Evolutionary conservation across 2,329 filamentous ascomycete genomes (phyloP).

Genomic region (Talaromyces amestolkiae): DNA sequence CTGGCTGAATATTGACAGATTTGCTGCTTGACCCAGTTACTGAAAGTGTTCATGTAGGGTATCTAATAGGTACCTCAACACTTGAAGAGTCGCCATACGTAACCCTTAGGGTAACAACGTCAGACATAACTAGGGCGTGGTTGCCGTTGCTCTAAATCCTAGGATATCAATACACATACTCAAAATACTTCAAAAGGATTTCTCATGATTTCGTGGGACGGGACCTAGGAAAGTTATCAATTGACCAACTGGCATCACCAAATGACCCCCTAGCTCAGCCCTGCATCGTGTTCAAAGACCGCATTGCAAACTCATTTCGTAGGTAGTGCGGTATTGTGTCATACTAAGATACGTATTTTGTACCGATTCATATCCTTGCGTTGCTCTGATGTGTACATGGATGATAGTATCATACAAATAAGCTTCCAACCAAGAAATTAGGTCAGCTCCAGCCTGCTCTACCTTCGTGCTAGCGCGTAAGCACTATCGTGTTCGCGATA

Average conservation of each 20-base stretch:
- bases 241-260: neutral
- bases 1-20: neutral
- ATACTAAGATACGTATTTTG: neutral
- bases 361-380: neutral
- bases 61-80: too few relatives aligned
- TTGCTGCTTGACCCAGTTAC: neutral
- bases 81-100: neutral
- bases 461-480: neutral
- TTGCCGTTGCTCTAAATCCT: neutral
- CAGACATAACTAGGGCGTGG: neutral
- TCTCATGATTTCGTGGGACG: neutral
- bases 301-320: neutral
- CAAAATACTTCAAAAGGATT: neutral
- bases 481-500: neutral
- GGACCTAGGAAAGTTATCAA: neutral
- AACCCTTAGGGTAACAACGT: neutral
- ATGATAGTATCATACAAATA: neutral
- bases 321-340: neutral
- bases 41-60: too few relatives aligned
- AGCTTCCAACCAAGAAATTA: neutral
- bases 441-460: neutral
- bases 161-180: neutral
- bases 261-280: too few relatives aligned
- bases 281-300: neutral
- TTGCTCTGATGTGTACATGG: neutral